These are phyloP conservation scores for Hanseniaspora vineae DNA, from an alignment of 805 yeast species.

Conservation along the genomic window DNA sequence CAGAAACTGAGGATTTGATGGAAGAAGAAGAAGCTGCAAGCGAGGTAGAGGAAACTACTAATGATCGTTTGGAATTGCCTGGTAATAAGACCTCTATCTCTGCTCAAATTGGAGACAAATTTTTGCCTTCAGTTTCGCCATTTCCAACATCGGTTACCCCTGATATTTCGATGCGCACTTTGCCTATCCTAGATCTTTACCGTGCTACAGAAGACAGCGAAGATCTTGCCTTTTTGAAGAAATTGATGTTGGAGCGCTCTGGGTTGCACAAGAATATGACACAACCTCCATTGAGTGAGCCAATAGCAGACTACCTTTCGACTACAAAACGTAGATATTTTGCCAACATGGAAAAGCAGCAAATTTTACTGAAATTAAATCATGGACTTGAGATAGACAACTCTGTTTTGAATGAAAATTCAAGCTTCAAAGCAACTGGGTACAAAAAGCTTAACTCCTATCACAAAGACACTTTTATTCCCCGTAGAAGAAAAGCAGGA, in stretches of 20 bases:
- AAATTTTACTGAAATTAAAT: not conserved
- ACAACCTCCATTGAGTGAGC: not conserved
- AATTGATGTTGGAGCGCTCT: not conserved
- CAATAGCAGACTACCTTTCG: slow-evolving; percentile 12
- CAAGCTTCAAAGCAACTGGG: slow-evolving; percentile 63
- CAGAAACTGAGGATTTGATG: not conserved
- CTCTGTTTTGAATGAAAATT: slow-evolving; percentile 31
- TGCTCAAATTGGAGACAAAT: slow-evolving; percentile 13
- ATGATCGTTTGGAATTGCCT: too few relatives aligned
- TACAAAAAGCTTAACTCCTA: slow-evolving; percentile 60
- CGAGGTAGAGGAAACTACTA: not conserved
- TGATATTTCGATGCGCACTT: slow-evolving; percentile 7
- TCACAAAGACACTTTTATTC: slow-evolving; percentile 61
- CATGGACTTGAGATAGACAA: slow-evolving; percentile 10
- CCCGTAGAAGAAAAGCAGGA: slow-evolving; percentile 60
- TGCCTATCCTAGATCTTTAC: slow-evolving; percentile 35
- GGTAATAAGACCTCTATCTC: too few relatives aligned
- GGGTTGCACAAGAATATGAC: not conserved
- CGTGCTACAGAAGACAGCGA: slow-evolving; percentile 56
- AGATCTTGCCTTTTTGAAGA: slow-evolving; percentile 27
- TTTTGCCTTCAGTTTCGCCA: slow-evolving; percentile 36
- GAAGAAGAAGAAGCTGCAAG: slow-evolving; percentile 8
- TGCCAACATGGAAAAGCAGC: not conserved
- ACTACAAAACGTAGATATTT: slow-evolving; percentile 8
- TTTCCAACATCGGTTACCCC: slow-evolving; percentile 45